Evolutionary conservation across 1,284 basidiomycete species (phyloP).

Genomic region (Boletus semigastroideus): DNA sequence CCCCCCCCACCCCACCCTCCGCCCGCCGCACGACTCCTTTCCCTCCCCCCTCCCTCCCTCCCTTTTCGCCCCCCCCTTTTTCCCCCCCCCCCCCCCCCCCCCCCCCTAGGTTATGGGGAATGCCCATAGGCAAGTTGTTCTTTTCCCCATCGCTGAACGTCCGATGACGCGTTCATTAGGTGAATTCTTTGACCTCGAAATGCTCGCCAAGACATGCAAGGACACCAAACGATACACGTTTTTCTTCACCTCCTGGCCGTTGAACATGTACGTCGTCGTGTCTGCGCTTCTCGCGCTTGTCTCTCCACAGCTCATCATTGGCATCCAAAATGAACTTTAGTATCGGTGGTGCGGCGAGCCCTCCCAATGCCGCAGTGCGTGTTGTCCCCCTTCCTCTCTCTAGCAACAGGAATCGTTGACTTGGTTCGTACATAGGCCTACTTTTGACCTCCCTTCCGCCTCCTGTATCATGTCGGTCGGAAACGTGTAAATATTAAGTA

Average conservation of each 20-base stretch:
- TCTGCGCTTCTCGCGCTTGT: neutral
- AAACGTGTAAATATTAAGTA: constrained; percentile 17
- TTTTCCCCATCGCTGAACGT: neutral
- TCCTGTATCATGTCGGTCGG: neutral
- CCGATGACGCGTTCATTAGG: constrained; percentile 36
- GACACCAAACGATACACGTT: constrained; percentile 63
- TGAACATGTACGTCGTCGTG: constrained; percentile 56
- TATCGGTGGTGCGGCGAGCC: constrained; percentile 65
- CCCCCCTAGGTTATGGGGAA: constrained; percentile 72
- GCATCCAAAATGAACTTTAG: constrained; percentile 38
- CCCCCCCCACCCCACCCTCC: no score
- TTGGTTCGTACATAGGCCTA: constrained; percentile 20
- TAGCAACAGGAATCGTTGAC: no score
- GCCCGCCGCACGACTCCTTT: no score
- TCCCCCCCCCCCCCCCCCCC: no score
- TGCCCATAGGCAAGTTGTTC: constrained; percentile 56
- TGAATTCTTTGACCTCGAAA: constrained; percentile 70
- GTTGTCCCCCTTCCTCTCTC: no score
- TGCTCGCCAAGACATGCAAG: constrained; percentile 54
- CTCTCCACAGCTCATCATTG: no score
- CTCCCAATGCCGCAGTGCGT: constrained; percentile 71
- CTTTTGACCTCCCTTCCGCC: constrained; percentile 19
- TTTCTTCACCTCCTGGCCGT: constrained; percentile 73
- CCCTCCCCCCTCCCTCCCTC: no score
- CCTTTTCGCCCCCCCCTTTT: no score